These are phyloP conservation scores for Sporothrix brasiliensis DNA, from an alignment of 2,329 filamentous ascomycete genomes.

Conservation along the genomic window DNA sequence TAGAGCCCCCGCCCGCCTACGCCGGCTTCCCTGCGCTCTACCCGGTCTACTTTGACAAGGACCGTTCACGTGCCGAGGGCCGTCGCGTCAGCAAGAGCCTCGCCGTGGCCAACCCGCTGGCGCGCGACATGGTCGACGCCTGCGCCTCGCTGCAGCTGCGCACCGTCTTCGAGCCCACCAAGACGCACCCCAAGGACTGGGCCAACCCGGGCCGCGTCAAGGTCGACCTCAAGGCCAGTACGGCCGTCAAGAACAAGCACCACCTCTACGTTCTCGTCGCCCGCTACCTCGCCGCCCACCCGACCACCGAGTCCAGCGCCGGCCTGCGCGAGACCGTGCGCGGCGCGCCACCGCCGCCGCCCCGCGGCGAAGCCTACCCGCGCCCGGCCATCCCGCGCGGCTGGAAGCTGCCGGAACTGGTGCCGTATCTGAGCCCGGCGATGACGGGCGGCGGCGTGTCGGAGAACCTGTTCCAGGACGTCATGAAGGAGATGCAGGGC, in stretches of 20 bases:
- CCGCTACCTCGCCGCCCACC: conserved; percentile 73
- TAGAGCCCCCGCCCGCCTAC: conserved; percentile 55
- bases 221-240: conserved; percentile 59
- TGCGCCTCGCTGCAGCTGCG: conserved; percentile 70
- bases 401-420: conserved; percentile 83
- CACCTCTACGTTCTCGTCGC: conserved; percentile 84
- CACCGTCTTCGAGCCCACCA: conserved; percentile 85
- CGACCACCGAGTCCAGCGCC: conserved; percentile 68
- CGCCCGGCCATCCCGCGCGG: conserved; percentile 76
- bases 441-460: conserved; percentile 90
- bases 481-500: conserved; percentile 87
- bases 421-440: conserved; percentile 86
- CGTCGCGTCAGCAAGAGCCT: conserved; percentile 72
- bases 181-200: conserved; percentile 96
- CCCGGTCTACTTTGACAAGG: conserved; percentile 89
- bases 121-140: conserved; percentile 86
- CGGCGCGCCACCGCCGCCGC: conserved; percentile 68
- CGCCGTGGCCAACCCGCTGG: conserved; percentile 82
- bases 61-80: conserved; percentile 73
- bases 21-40: conserved; percentile 88
- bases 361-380: conserved; percentile 68
- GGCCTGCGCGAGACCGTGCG: conserved; percentile 73
- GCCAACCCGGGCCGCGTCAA: conserved; percentile 90
- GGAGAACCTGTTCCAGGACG: conserved; percentile 93
- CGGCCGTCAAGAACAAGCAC: conserved; percentile 72